Conservation (phyloP, 2,329 filamentous ascomycete species). For the Ramichloridium luteum region DNA sequence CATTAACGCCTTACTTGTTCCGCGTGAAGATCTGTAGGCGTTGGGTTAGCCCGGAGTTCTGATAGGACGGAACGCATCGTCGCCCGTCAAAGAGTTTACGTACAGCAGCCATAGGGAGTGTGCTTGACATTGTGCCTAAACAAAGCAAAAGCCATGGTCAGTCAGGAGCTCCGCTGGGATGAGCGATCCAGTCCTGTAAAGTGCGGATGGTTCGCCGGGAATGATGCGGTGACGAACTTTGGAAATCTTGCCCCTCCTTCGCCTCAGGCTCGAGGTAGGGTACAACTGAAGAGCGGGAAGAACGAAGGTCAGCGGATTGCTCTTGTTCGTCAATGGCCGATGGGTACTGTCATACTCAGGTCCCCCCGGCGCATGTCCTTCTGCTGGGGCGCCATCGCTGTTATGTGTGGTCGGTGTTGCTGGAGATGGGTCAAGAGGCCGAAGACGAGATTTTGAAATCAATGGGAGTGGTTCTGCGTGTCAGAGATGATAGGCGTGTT, state of each 20-base stretch:
- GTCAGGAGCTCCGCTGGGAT: neutral
- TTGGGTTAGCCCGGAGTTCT: constrained; percentile 19
- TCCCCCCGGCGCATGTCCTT: constrained; percentile 67
- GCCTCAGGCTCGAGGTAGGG: constrained; percentile 69
- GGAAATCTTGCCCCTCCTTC: constrained; percentile 54
- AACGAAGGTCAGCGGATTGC: constrained; percentile 3
- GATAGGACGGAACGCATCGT: constrained; percentile 5
- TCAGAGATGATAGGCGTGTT: too few species aligned
- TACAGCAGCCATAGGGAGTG: constrained; percentile 83
- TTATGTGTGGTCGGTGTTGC: neutral
- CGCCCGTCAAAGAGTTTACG: constrained; percentile 21
- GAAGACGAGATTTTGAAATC: too few species aligned
- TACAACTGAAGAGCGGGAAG: constrained; percentile 50
- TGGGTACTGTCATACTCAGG: constrained; percentile 44
- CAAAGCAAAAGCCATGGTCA: constrained; percentile 1
- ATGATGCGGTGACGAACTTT: constrained; percentile 40
- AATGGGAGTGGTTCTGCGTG: too few species aligned
- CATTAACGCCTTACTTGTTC: constrained; percentile 56
- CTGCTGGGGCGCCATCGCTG: constrained; percentile 22
- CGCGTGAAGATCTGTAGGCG: constrained; percentile 75
- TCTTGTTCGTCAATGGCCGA: neutral
- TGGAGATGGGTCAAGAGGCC: too few species aligned
- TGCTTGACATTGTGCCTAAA: constrained; percentile 54
- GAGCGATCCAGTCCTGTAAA: neutral
- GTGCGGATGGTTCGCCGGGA: neutral